Evolutionary conservation across 2,329 filamentous ascomycete species (phyloP), one percentile per base, ranked within the genome.

Genomic region (Mollisia scopiformis): DNA sequence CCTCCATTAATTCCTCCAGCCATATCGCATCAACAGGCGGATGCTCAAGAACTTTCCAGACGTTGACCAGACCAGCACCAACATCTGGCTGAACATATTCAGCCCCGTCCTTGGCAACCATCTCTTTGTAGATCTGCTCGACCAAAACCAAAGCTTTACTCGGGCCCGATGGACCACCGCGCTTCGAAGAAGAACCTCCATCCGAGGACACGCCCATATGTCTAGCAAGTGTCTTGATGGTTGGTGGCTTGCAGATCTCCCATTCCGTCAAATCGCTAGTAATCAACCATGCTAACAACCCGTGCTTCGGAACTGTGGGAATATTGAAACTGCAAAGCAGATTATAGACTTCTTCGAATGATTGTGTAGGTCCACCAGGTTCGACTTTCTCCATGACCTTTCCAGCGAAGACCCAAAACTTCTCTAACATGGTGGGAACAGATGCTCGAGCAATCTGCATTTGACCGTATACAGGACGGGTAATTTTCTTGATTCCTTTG

Each of bases 1-100:
- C 52, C 6, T 19, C 11, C 6, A 50, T 52, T 14, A 64, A 8
- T 13, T 58, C 27, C 19, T 23, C 1, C 14, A 64, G 85, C 46
- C 49, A 58, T 5, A n/a, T 5, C 6, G 31, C 30, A 4, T 19
- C 6, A n/a, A 13, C n/a, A 14, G 57, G 31, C 4, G 57, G 57
- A 41, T 25, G 7, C 16, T 31, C 28, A 13, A 59, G 16, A n/a
- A 51, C n/a, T n/a, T n/a, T 21, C 33, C 58, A 53, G 11, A 64
- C 52, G 6, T 31, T 39, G 6, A 30, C 16, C 11, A 64, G 53
- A n/a, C 55, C 39, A 2, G 4, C 19, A 2, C 28, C 39, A 6
- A 61, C 33, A 14, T 54, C 52, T 2, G 37, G 33, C 7, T 27
- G 28, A 31, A 31, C 30, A 2, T 21, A 30, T 14, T 55, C 47